phyloP scores from a whole-genome alignment of 2,329 filamentous ascomycete species.

The Fusarium sp. region DNA sequence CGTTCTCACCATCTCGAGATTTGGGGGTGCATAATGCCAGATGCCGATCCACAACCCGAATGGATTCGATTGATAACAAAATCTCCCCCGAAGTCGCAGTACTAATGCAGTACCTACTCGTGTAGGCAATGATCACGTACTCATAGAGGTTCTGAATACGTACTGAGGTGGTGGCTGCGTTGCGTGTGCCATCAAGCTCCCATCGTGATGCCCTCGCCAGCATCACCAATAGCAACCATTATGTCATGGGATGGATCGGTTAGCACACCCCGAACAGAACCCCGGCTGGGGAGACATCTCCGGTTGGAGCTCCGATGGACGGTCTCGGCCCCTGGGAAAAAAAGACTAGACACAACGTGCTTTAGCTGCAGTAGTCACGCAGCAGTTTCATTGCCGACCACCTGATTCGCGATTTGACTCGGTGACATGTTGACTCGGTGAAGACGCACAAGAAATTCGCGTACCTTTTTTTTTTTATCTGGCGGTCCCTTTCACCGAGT shows the following conservation, averaged over 20 bases:
- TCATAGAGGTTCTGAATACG: background rate
- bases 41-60: background rate
- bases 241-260: conserved; percentile 2
- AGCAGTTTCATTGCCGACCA: conserved; percentile 24
- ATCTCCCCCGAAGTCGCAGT: background rate
- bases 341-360: background rate
- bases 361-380: background rate
- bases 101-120: background rate
- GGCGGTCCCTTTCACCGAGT: conserved; percentile 28
- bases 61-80: conserved; percentile 12
- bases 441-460: conserved; percentile 12
- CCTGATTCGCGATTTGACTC: conserved; percentile 33
- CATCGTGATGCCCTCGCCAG: background rate
- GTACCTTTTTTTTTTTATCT: conserved; percentile 11
- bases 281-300: background rate
- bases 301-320: background rate
- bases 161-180: background rate
- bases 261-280: background rate
- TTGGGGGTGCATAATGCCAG: background rate
- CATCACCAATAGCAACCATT: background rate
- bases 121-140: background rate
- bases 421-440: conserved; percentile 22
- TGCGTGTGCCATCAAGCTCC: conserved; percentile 4
- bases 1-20: background rate
- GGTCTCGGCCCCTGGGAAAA: background rate